Base-by-base conservation (phyloP, 306 rosid species). In the Vicia sativa region DNA sequence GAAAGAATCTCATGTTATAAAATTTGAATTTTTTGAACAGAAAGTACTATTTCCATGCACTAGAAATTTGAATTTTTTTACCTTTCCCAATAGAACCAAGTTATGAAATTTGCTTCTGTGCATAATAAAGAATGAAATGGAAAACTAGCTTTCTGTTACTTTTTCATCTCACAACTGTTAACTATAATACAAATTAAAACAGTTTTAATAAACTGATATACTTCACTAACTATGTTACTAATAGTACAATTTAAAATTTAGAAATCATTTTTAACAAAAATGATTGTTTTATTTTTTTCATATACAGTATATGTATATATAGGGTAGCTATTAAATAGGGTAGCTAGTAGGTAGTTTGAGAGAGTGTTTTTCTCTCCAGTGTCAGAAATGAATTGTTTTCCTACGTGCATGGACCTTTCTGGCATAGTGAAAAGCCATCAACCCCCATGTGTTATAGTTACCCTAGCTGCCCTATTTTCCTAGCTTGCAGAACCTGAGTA, bases 361-460 rank as follows among this genome's bases (percentile, higher is more conserved):
- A 52, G 7, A 25, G 14, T 19, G 14, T 67, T 13, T n/a, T 21
- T 52, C 6, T 19, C 10, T 16, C 44, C 11, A 58, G 35, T 21
- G 35, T 43, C 23, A 68, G 60, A 37, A 31, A 43, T 65, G 59
- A 60, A 67, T 25, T 18, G 67, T 59, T 13, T 43, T 58, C 21
- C 67, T 83, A 85, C 87, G 82, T 86, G 91, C 85, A 73, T 76
- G 84, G 50, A 55, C 45, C 80, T 71, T 66, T 75, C 78, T 66
- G 10, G 15, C 13, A 18, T n/a, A 60, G 58, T 74, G 58, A 43
- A 61, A 41, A 69, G 1, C 11, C 9, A 10, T 14, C 37, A 54
- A 10, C 18, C 38, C n/a, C 38, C 16, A 6, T 26, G 38, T 23
- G 77, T 37, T 37, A 35, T n/a, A 1, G 43, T 67, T 46, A 50